Evolutionary conservation across 148 eudicot genomes (phyloP).

Genomic region (Silene uniflora): DNA sequence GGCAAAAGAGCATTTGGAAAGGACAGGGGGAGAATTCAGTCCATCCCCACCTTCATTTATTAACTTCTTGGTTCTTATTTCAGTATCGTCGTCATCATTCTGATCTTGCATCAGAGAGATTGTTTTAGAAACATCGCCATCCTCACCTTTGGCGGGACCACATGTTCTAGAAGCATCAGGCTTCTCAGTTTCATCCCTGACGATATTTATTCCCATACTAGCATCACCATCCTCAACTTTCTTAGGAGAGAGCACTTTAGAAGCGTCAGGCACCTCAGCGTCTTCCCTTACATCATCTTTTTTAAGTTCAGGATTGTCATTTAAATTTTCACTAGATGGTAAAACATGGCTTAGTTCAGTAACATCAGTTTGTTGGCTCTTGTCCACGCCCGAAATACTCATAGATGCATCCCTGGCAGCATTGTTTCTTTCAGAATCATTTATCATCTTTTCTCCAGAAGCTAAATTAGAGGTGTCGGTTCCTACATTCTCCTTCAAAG

Average conservation of each 20-base stretch:
- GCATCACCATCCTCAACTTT: neutral
- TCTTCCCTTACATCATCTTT: constrained; percentile 9
- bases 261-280: constrained; percentile 3
- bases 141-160: constrained; percentile 6
- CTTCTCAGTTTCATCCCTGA: constrained; percentile 11
- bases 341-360: neutral
- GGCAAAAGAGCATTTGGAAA: constrained; percentile 18
- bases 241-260: constrained; percentile 1
- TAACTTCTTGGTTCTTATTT: constrained; percentile 10
- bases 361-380: neutral
- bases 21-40: constrained; percentile 17
- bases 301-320: constrained; percentile 1
- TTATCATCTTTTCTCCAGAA: neutral
- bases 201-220: neutral
- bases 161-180: neutral
- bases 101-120: constrained; percentile 15
- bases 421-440: neutral
- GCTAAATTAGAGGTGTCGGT: neutral
- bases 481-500: neutral
- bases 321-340: neutral
- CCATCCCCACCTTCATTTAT: constrained; percentile 14
- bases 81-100: neutral
- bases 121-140: constrained; percentile 11
- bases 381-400: neutral
- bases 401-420: neutral